Evolutionary conservation across 768 basidiomycete species (phyloP).

Genomic region (Agaricus blazei): DNA sequence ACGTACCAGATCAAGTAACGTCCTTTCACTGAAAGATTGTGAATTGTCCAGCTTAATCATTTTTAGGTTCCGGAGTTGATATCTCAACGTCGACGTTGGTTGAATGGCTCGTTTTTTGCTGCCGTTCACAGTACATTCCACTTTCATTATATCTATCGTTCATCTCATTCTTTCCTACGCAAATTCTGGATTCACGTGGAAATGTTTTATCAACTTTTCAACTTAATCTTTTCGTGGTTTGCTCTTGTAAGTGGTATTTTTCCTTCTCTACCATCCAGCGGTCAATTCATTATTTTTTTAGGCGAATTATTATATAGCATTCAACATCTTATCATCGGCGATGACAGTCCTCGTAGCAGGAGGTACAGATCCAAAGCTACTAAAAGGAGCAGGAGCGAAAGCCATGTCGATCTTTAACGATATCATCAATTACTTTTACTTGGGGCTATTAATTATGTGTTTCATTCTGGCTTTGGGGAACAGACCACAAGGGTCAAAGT

Average conservation of each 20-base stretch:
- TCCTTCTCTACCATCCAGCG: background rate
- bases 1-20: conserved; percentile 77
- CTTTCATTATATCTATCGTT: conserved; percentile 94
- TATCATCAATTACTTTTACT: conserved; percentile 81
- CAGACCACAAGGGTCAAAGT: conserved; percentile 85
- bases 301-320: conserved; percentile 93
- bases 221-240: conserved; percentile 92
- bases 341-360: conserved; percentile 62
- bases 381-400: background rate
- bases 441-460: conserved; percentile 82
- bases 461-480: conserved; percentile 89
- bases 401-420: conserved; percentile 71
- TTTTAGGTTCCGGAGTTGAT: conserved; percentile 83
- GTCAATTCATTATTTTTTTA: conserved; percentile 16
- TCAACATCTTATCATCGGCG: conserved; percentile 69
- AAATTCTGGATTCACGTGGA: conserved; percentile 97
- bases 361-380: conserved; percentile 23
- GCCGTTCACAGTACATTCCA: conserved; percentile 89
- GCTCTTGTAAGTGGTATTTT: conserved; percentile 48
- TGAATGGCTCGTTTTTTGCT: conserved; percentile 98
- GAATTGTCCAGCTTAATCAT: background rate
- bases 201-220: conserved; percentile 86
- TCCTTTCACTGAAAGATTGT: no score
- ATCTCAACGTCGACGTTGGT: conserved; percentile 92
- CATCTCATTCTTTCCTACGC: conserved; percentile 72